Evolutionary conservation across 176 grass and related monocot species (phyloP), one percentile per base, ranked within the genome.

Genomic region (Dactylis glomerata): DNA sequence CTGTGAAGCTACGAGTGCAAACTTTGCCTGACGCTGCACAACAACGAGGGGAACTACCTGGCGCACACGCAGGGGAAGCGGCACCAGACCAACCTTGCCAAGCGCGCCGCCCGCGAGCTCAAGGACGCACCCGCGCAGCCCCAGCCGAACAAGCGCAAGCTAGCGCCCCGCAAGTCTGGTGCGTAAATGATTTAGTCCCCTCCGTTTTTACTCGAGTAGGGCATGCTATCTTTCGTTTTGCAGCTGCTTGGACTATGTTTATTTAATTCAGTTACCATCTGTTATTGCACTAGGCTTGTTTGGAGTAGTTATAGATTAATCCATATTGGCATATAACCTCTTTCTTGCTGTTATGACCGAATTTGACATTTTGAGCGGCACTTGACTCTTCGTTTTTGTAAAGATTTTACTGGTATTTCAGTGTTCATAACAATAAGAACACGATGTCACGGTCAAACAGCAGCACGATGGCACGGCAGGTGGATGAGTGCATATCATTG

Each of bases 21-120:
- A 75, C 81, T 99, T 31, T 99, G 96, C 69, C 76, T 99, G 73
- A 99, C 93, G 15, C 88, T 99, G 54, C 96, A 99, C 84, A 99
- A 99, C 87, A 99, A 99, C 87, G 93, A 99, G 89, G 96, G 96
- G 26, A 99, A 99, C 64, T 99, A 99, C 86, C 77, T 96, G 62
- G 96, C 96, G 9, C 96, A 96, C 86, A 99, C 91, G 10, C 96
- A 99, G 86, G 96, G 96, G 78, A 96, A 99, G 89, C 85, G 96
- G 45, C 96, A 99, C 78, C 96, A 96, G 88, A 96, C 96, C 62
- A 99, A 99, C 84, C 91, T 99, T 23, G 96, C 93, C 77, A 99
- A 99, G 88, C 83, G 96, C 62, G 93, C 96, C 23, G 96, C 96
- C 68, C 91, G 93, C 20, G 96, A 99, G 87, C 91, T 89, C 73